Evolutionary conservation across 768 basidiomycete species (phyloP).

Genomic region (Russula foetens): DNA sequence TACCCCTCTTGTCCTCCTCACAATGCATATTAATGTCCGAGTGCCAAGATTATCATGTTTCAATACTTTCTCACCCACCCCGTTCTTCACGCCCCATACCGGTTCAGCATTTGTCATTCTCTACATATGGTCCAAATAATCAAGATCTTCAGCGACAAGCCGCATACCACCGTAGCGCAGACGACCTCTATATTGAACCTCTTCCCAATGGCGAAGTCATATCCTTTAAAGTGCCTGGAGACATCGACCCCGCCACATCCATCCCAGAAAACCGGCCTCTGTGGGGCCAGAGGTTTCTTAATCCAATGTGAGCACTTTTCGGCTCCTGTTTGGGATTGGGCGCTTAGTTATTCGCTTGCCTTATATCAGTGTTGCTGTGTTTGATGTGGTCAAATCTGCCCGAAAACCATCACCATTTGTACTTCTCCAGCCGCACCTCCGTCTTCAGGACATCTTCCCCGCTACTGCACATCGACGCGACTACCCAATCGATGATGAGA

Average conservation of each 20-base stretch:
- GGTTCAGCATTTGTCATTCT: conserved; percentile 81
- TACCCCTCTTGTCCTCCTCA: conserved; percentile 15
- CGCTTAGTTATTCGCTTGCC: not conserved
- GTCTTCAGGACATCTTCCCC: conserved; percentile 65
- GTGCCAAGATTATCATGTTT: conserved; percentile 74
- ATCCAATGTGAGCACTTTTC: conserved; percentile 52
- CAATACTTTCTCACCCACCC: conserved; percentile 59
- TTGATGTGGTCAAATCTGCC: conserved; percentile 56
- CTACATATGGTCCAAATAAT: conserved; percentile 89
- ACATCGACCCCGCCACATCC: conserved; percentile 26
- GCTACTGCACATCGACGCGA: conserved; percentile 31
- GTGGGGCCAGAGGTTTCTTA: conserved; percentile 53
- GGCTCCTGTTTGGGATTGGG: not conserved
- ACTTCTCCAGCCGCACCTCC: conserved; percentile 79
- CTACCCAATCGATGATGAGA: conserved; percentile 43
- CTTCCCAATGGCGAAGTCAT: conserved; percentile 73
- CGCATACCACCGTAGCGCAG: conserved; percentile 66
- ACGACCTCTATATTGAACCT: conserved; percentile 75
- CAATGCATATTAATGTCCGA: not conserved
- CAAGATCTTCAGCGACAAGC: conserved; percentile 68
- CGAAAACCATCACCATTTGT: conserved; percentile 59
- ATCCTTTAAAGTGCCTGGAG: conserved; percentile 48
- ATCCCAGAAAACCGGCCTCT: conserved; percentile 33
- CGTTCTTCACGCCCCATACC: conserved; percentile 33
- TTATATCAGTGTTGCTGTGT: conserved; percentile 64